phyloP scores from a whole-genome alignment of 176 grass and related monocot genomes.

The Tillandsia leiboldiana region DNA sequence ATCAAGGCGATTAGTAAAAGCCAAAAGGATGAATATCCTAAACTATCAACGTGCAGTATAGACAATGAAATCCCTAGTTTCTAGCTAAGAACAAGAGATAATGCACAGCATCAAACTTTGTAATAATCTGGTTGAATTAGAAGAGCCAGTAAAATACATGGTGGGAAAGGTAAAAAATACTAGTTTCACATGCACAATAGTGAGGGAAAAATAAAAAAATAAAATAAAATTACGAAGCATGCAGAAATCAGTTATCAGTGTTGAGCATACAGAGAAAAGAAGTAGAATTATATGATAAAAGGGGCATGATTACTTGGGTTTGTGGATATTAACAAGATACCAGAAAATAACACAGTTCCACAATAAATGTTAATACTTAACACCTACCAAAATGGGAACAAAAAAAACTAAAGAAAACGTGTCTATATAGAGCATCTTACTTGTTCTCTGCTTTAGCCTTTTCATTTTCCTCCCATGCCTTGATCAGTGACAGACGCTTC shows the following conservation, averaged over 20 bases:
- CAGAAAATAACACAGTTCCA: neutral
- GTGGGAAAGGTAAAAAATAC: too few relatives aligned
- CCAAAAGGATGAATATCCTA: neutral
- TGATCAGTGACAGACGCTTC: slow-evolving; percentile 75
- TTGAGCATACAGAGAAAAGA: too few relatives aligned
- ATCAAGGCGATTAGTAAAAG: neutral
- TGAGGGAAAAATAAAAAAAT: too few relatives aligned
- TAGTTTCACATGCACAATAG: too few relatives aligned
- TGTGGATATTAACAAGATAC: neutral
- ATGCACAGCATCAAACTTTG: too few relatives aligned
- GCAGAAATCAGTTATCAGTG: too few relatives aligned
- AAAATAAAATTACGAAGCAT: too few relatives aligned
- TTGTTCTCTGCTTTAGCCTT: slow-evolving; percentile 87
- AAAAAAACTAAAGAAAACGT: neutral
- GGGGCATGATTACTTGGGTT: neutral
- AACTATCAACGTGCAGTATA: neutral
- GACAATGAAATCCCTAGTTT: neutral
- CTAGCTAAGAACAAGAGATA: too few relatives aligned
- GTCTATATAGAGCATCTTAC: slow-evolving; percentile 20
- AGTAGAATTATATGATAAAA: too few relatives aligned
- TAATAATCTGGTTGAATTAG: too few relatives aligned
- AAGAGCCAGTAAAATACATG: too few relatives aligned
- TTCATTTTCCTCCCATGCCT: slow-evolving; percentile 93
- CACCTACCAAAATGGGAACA: too few relatives aligned
- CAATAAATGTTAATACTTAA: neutral